These are phyloP conservation scores for Diplocarpon mali DNA, from an alignment of 2,329 filamentous ascomycete genomes.

Conservation along the genomic window DNA sequence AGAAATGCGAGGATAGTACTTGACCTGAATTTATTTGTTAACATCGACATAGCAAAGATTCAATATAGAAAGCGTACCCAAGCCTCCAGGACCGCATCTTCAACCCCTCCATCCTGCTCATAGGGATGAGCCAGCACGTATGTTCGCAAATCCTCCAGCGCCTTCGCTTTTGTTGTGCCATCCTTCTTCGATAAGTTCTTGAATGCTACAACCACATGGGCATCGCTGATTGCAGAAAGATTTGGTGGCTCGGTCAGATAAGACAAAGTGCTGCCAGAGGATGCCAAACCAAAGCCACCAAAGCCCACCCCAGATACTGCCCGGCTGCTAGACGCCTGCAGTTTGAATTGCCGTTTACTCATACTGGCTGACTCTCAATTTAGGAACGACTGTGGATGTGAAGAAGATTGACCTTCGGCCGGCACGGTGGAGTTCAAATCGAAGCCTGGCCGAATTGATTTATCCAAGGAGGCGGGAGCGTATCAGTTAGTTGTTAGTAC, in stretches of 20 bases:
- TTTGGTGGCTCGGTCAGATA: slow-evolving; percentile 83
- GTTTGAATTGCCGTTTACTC: slow-evolving; percentile 25
- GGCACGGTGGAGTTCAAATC: background rate
- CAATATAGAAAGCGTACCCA: slow-evolving; percentile 55
- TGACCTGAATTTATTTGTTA: slow-evolving; percentile 42
- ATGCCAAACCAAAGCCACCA: slow-evolving; percentile 23
- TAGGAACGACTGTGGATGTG: no score
- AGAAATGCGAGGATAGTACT: slow-evolving; percentile 76
- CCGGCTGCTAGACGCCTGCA: slow-evolving; percentile 27
- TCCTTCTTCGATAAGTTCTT: slow-evolving; percentile 92
- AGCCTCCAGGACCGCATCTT: slow-evolving; percentile 74
- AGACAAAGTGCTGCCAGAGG: slow-evolving; percentile 49
- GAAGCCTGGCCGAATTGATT: background rate
- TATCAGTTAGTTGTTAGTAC: no score
- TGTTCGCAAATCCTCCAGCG: slow-evolving; percentile 70
- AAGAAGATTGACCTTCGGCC: no score
- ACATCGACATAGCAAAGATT: background rate
- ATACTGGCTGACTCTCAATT: slow-evolving; percentile 11
- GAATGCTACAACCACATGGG: slow-evolving; percentile 78
- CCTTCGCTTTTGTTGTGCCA: slow-evolving; percentile 81
- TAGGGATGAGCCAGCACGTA: slow-evolving; percentile 45
- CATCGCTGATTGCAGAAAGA: slow-evolving; percentile 63
- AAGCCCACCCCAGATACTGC: slow-evolving; percentile 26
- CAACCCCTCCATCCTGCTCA: slow-evolving; percentile 49
- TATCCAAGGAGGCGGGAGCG: no score